phyloP scores from a whole-genome alignment of 345 rosid species.

The Nephelium lappaceum region DNA sequence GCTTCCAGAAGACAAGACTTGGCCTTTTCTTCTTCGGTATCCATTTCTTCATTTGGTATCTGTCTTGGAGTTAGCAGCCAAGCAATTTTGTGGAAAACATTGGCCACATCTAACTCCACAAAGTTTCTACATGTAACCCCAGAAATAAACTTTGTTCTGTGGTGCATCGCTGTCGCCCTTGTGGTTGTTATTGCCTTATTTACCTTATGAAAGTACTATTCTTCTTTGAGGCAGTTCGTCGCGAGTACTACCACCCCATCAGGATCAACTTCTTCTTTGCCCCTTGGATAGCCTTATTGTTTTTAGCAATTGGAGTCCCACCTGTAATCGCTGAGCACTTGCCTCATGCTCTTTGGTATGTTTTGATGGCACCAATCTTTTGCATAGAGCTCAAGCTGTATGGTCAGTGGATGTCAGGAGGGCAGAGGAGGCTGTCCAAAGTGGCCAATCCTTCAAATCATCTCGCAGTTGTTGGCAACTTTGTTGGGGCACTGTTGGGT shows the following conservation, averaged over 20 bases:
- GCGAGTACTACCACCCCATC: constrained; percentile 83
- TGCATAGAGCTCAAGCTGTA: constrained; percentile 79
- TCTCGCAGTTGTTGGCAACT: constrained; percentile 81
- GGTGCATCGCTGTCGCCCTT: constrained; percentile 69
- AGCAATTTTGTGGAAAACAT: constrained; percentile 85
- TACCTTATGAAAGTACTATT: constrained; percentile 66
- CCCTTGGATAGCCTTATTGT: constrained; percentile 80
- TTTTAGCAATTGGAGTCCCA: constrained; percentile 82
- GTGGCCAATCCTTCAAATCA: constrained; percentile 96
- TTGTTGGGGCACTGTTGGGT: constrained; percentile 86
- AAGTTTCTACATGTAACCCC: constrained; percentile 66
- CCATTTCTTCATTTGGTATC: constrained; percentile 85
- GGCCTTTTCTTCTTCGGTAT: constrained; percentile 91
- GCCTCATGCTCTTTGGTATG: constrained; percentile 67
- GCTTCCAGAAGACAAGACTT: constrained; percentile 72
- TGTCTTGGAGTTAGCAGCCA: constrained; percentile 94
- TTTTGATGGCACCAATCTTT: constrained; percentile 79
- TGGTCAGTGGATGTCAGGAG: constrained; percentile 98
- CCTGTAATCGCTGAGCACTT: constrained; percentile 44
- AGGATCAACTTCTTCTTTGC: constrained; percentile 94
- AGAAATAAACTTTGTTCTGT: constrained; percentile 51
- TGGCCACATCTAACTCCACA: constrained; percentile 65
- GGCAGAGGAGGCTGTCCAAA: constrained; percentile 83
- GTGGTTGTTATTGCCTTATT: constrained; percentile 44
- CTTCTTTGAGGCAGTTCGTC: constrained; percentile 87